Base-by-base conservation (phyloP, 805 yeast species). In the Geotrichum ghanense region DNA sequence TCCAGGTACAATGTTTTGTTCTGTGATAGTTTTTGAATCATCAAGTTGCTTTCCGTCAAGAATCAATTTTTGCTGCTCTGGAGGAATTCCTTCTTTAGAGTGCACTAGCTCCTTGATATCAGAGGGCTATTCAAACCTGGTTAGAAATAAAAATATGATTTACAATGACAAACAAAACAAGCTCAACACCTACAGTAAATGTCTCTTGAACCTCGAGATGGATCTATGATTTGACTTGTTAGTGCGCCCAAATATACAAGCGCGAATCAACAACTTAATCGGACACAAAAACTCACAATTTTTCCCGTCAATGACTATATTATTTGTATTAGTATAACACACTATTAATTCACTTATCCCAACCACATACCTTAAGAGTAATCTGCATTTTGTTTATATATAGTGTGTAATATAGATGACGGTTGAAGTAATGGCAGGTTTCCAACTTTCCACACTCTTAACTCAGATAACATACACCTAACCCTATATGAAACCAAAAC, bases 21-120 rank as follows among this genome's bases (percentile, higher is more conserved):
- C 76, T 43, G 71, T 76, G 4, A 87, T 78, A 1, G 92, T 76
- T 56, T 77, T 72, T 20, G 82, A 84, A 61, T 90, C 97, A 55
- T 83, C 82, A 82, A 90, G 75, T 68, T 90, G 97, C 55, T 86
- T 84, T 19, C 98, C 98, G 47, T 83, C 80, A 66, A 76, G 87
- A 57, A 90, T 81, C 53, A 90, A 77, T 55, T 95, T 77, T 66
- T 92, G 98, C 67, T 90, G 98, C 24, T 84, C 79, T 9, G 97
- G 97, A 2, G 97, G 96, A 47, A 90, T 90, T 1, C 97, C 98
- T 63, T 90, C 97, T 57, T 86, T 86, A 60, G 90, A 96, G 63
- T 92, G 97, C 69, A 90, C 78, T 61, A 83, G 76, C 61, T 90
- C 97, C 65, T 90, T 90, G 65, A 90, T 79, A 43, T 82, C 76